Base-by-base conservation (phyloP, 176 grass and related monocot genomes). In the Carex myosuroides region DNA sequence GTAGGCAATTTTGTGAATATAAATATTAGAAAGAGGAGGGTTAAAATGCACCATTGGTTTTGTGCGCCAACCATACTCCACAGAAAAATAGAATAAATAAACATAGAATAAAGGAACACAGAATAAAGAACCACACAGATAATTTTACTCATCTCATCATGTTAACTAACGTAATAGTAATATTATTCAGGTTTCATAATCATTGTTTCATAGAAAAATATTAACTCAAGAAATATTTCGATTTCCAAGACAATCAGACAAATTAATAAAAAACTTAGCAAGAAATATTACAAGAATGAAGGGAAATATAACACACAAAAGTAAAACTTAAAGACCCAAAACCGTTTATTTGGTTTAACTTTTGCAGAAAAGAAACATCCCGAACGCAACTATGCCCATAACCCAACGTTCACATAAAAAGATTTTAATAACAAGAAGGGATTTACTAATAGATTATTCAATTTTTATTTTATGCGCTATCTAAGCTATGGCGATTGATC, bases 401-500 rank as follows among this genome's bases (percentile, higher is more conserved):
- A 72, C 69, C 37, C 62, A 65, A 39, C 33, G 48, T 67, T 82
- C 42, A 65, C 60, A 82, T 48, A 52, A 66, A 76, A 24, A 24
- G n/a, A 50, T n/a, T 17, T 62, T 22, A 82, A 63, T 66, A 67
- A 64, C 37, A 12, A 67, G 13, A 54, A 63, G 39, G 17, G 33
- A 41, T 60, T 66, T 39, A 65, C 32, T 82, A 29, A 22, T 64
- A 62, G 17, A 62, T 60, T 82, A 67, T 82, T 82, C 61, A 61
- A 67, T 21, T 82, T 33, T 82, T 52, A 66, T 82, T 80, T 37
- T 52, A 64, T 32, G 46, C 44, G 42, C 7, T 44, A 44, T 52
- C 78, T 81, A 63, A 24, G 35, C 81, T 89, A 94, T 13, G 76
- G 81, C 2, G 35, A 64, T 68, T 86, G 79, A 21, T 90, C 88